Base-by-base conservation (phyloP, 257 asterid species). In the Vinca minor region DNA sequence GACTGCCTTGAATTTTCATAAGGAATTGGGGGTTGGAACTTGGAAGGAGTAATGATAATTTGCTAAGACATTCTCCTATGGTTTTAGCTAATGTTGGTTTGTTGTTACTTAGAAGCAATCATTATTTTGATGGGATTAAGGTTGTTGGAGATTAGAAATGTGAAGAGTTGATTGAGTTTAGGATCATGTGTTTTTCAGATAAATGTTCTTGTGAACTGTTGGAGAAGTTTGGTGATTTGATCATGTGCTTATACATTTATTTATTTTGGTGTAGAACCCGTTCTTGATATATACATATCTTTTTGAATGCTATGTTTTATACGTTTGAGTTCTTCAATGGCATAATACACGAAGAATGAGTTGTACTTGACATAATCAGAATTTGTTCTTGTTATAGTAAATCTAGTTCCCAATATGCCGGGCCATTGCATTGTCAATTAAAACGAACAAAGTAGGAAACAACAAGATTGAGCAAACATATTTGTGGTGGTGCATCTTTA, bases 181-280 rank as follows among this genome's bases (percentile, higher is more conserved):
- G 25, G 35, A 50, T n/a, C 36, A 23, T 63, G 29, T 25, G 5
- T 53, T 32, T 46, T 18, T 35, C 35, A 57, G 28, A 69, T 29
- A 41, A 38, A n/a, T n/a, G n/a, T n/a, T n/a, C 25, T 26, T 62
- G n/a, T 58, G 73, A 62, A 31, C 23, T n/a, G 39, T 60, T 13
- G 39, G 54, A 17, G 10, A 47, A 45, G 3, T n/a, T 11, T 55
- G 23, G 38, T 28, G 39, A 17, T 26, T 26, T 54, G 38, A 54
- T 54, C 60, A 14, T 54, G 39, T 28, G 13, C 13, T 54, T 7
- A 28, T 54, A 20, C 26, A 20, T 13, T 8, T 26, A 29, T 53
- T 7, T 7, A 29, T 29, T 56, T 31, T 31, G 15, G 23, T 31
- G 5, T 17, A 17, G 41, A 32, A 56, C 20, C 61, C 61, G 8